Evolutionary conservation across 1,284 basidiomycete species (phyloP), one percentile per base, ranked within the genome.

Genomic region (Salmacisia buchloeana): DNA sequence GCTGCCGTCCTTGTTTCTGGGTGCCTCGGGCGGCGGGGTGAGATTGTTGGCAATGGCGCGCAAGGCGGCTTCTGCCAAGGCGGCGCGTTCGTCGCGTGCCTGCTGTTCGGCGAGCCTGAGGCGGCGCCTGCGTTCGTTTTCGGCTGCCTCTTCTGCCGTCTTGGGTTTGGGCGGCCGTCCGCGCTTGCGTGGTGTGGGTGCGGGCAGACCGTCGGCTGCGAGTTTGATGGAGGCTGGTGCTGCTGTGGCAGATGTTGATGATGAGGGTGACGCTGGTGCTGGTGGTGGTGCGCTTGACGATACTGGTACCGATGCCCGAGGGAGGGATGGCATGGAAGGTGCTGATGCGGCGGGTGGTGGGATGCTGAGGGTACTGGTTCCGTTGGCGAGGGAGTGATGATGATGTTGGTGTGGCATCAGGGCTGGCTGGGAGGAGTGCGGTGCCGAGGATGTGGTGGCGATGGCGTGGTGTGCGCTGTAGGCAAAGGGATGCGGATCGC

Each of bases 1-100:
- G 49, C 49, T 54, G 49, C 49, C 49, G 49, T 54, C 49, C 49
- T 54, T 54, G 49, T 54, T 54, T n/a, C 49, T 54, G 1, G 49
- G 49, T 18, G 49, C 49, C 27, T 54, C 49, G 27, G 49, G 18
- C 15, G 49, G 49, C 9, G 49, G 49, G 21, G 49, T 31, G 18
- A 33, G 29, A 33, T 54, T 54, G 49, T 54, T 54, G 29, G 49
- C 49, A 9, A 54, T 31, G 15, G 49, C 49, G 34, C 34, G 29
- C 13, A 54, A 29, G 29, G 49, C 49, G 7, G 49, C 49, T 54
- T 54, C 29, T 13, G 34, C 49, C 13, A 54, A n/a, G 9, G 49
- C 49, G 29, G 49, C 49, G 5, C 49, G 49, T 18, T 54, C 27
- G 29, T 54, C 49, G 29, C 49, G 49, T 7, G 49, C 49, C 49